Evolutionary conservation across 345 rosid genomes (phyloP).

Genomic region (Sonneratia alba): DNA sequence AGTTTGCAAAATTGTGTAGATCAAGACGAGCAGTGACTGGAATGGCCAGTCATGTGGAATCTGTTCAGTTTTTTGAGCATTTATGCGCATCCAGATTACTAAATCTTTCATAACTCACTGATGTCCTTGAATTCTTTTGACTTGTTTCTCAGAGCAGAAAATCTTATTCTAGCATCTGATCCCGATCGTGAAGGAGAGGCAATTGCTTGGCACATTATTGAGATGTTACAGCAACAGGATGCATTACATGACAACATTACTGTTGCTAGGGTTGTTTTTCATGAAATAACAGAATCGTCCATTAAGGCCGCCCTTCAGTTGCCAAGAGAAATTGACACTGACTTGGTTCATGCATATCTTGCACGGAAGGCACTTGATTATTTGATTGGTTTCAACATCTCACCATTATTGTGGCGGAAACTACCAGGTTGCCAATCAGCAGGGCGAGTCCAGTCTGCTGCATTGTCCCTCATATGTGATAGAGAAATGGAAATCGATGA

Average conservation of each 20-base stretch:
- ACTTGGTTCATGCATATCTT: slow-evolving; percentile 89
- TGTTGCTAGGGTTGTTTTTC: slow-evolving; percentile 86
- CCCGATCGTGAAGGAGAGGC: slow-evolving; percentile 99
- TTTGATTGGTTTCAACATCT: slow-evolving; percentile 87
- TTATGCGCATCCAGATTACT: not conserved
- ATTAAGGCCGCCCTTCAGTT: slow-evolving; percentile 66
- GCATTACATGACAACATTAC: slow-evolving; percentile 61
- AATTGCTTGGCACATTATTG: slow-evolving; percentile 97
- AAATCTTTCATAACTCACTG: not conserved
- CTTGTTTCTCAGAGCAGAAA: slow-evolving; percentile 75
- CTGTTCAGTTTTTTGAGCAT: not conserved
- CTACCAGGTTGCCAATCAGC: slow-evolving; percentile 97
- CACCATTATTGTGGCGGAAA: slow-evolving; percentile 93
- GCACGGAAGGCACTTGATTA: slow-evolving; percentile 98
- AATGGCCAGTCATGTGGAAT: not conserved
- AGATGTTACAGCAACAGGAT: slow-evolving; percentile 95
- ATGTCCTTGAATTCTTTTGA: slow-evolving; percentile 20
- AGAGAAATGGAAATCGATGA: slow-evolving; percentile 88
- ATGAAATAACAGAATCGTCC: slow-evolving; percentile 91
- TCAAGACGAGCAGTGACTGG: not conserved
- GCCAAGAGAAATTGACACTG: slow-evolving; percentile 75
- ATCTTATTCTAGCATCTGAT: slow-evolving; percentile 94
- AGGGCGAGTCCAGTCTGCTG: slow-evolving; percentile 98
- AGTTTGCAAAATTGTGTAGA: not conserved
- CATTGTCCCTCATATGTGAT: slow-evolving; percentile 80